Evolutionary conservation across 2,329 filamentous ascomycete species (phyloP), one percentile per base, ranked within the genome.

Genomic region (Aspergillus intermedius): DNA sequence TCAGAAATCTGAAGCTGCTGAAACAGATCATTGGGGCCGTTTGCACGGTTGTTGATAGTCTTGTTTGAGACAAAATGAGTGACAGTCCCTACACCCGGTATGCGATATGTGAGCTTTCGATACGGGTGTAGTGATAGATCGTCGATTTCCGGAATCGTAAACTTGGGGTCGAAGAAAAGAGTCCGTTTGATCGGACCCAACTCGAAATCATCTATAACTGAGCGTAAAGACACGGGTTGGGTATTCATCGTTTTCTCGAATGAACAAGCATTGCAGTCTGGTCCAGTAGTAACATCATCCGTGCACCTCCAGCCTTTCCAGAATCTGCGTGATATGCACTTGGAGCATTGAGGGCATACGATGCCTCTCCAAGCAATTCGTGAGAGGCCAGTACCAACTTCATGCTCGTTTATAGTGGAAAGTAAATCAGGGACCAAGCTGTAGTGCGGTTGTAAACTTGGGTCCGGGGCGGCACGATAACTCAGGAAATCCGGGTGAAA

Each of bases 221-320:
- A 69, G 49, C 49, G 58, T 5, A 54, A 71, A 53, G 66, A 59
- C 17, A 67, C 41, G 0, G 54, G 50, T 4, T 53, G 54, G 44
- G 65, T 58, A 0, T 48, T 44, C 21, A 63, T 21, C 1, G 54
- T 51, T 34, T 76, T 66, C 9, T 58, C 60, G 44, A 76, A 86
- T 2, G 60, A 62, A 55, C 83, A 87, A 1, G 55, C 56, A 0
- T 54, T 53, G 12, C 74, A 78, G 40, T 13, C 43, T 10, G 35
- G 5, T 1, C 44, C 15, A 6, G n/a, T 8, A 8, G 5, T 13
- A 17, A 48, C 19, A 25, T 55, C 45, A 45, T 63, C 62, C 2
- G 53, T 48, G 51, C 85, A 90, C 22, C 69, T 64, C 84, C 83
- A 88, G 1, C 76, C 74, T 4, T 66, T 67, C 83, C 84, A 90